Percentiles rank a stretch among this genome's conserved stretches.
These are phyloP conservation scores for Collybia nuda DNA, from an alignment of 768 basidiomycete genomes.

Conservation along the genomic window DNA sequence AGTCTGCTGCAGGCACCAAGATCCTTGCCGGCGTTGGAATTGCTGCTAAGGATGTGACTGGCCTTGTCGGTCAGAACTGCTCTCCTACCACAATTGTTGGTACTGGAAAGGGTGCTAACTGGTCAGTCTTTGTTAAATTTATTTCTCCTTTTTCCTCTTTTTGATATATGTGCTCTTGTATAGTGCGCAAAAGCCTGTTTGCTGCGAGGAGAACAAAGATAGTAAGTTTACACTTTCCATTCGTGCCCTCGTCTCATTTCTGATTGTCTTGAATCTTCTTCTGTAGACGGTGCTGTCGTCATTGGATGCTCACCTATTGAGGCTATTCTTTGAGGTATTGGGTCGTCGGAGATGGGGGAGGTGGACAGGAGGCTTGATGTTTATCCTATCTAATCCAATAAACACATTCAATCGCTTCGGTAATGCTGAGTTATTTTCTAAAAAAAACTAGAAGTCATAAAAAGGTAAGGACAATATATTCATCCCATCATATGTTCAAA, in stretches of 20 bases:
- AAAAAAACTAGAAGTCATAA: too few species aligned
- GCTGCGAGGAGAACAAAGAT: conserved; percentile 4
- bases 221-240: not conserved
- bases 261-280: not conserved
- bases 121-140: not conserved
- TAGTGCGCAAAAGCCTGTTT: conserved; percentile 2
- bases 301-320: conserved; percentile 5
- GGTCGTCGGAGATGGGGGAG: too few species aligned
- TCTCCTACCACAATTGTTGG: not conserved
- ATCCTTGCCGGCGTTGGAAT: not conserved
- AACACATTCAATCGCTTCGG: too few species aligned
- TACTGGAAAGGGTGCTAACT: not conserved
- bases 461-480: too few species aligned
- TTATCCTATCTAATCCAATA: too few species aligned
- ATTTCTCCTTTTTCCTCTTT: too few species aligned
- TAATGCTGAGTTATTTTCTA: too few species aligned
- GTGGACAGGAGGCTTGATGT: too few species aligned
- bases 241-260: not conserved
- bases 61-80: not conserved
- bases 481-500: too few species aligned
- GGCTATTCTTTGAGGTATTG: not conserved
- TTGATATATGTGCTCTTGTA: not conserved
- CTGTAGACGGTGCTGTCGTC: not conserved
- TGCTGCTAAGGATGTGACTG: not conserved
- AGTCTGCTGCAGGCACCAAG: not conserved